These are phyloP conservation scores for Trypanosoma conorhini DNA, from an alignment of 208 protist genomes.

Conservation along the genomic window DNA sequence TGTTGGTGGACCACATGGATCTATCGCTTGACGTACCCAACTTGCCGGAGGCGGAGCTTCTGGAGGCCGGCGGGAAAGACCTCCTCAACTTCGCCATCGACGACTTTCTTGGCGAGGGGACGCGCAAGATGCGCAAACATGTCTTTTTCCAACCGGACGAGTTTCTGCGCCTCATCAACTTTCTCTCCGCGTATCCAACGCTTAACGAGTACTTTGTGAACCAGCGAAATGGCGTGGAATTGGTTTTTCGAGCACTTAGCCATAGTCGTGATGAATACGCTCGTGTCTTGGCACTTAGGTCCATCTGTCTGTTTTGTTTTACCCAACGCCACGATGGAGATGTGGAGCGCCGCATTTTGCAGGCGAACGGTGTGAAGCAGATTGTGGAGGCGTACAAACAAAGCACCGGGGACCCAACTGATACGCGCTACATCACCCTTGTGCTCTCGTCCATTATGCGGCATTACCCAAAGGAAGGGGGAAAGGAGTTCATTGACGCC, in stretches of 20 bases:
- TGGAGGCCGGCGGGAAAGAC: conserved; percentile 59
- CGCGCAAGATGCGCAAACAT: conserved; percentile 59
- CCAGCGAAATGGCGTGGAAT: conserved; percentile 66
- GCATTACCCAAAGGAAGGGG: conserved; percentile 77
- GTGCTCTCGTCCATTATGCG: conserved; percentile 87
- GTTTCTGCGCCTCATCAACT: conserved; percentile 86
- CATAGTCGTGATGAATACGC: conserved; percentile 75
- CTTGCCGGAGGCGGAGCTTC: conserved; percentile 62
- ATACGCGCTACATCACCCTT: conserved; percentile 85
- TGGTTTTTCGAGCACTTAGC: conserved; percentile 69
- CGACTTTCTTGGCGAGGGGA: conserved; percentile 71
- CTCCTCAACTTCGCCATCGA: conserved; percentile 82
- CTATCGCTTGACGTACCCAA: conserved; percentile 81
- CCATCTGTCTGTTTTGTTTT: conserved; percentile 81
- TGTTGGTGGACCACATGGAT: conserved; percentile 89
- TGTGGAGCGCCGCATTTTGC: conserved; percentile 75
- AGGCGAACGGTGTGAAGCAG: conserved; percentile 66
- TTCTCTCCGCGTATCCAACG: conserved; percentile 66
- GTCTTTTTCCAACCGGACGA: conserved; percentile 87
- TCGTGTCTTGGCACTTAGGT: conserved; percentile 74
- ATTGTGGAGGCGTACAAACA: conserved; percentile 82
- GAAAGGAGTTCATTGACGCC: conserved; percentile 77
- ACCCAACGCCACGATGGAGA: conserved; percentile 77
- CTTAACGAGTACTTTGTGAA: conserved; percentile 77
- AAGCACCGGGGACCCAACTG: conserved; percentile 83